Conservation (phyloP, 2,329 filamentous ascomycete genomes). For the Venturia pyrina region DNA sequence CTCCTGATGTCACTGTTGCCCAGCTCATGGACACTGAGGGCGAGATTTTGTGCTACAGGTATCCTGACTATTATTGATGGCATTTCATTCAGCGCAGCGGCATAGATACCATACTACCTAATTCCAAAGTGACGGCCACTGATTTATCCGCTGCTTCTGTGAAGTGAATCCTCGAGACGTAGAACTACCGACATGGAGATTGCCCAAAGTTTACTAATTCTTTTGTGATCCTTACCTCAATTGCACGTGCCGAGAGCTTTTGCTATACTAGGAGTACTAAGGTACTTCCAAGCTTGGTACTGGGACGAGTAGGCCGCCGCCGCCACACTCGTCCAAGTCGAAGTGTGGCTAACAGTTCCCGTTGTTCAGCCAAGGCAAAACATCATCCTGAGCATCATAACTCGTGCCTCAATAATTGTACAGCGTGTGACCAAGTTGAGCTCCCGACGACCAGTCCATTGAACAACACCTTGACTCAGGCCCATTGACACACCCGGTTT, state of each 20-base stretch:
- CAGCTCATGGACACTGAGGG: not conserved
- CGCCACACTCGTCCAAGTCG: not conserved
- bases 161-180: not conserved
- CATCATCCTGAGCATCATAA: not conserved
- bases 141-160: not conserved
- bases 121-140: not conserved
- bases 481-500: not conserved
- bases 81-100: not conserved
- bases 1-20: not conserved
- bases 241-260: not conserved
- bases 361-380: not conserved
- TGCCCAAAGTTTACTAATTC: not conserved
- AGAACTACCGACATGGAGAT: not conserved
- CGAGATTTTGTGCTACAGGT: conserved; percentile 1
- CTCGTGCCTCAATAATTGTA: not conserved
- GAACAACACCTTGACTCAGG: not conserved
- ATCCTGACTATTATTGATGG: not conserved
- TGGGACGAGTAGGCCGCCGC: no score
- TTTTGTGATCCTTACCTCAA: not conserved
- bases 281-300: no score
- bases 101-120: not conserved
- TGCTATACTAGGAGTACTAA: no score
- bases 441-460: not conserved
- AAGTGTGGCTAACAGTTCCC: not conserved
- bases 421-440: not conserved